A percentile compares a stretch with the other conserved stretches of the same genome.
Evolutionary conservation across 495 filamentous ascomycete species (phyloP).

Genomic region (Bombardia bombarda): DNA sequence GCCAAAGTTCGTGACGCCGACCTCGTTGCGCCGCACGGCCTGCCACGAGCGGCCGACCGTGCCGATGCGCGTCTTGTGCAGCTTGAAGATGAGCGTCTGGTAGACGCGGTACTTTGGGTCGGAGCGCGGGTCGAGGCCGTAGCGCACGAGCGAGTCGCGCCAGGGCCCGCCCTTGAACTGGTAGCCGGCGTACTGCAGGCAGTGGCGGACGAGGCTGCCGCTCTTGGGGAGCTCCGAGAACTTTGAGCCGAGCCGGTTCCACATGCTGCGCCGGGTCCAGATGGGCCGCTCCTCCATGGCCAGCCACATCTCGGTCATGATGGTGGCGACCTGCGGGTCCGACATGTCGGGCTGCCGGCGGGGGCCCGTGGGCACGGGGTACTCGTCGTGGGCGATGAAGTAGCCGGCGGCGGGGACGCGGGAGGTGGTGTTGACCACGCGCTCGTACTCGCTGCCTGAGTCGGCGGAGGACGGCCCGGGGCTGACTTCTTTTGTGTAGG

Average conservation of each 20-base stretch:
- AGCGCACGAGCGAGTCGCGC: slow-evolving; percentile 75
- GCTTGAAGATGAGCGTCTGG: slow-evolving; percentile 78
- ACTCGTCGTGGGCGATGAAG: slow-evolving; percentile 51
- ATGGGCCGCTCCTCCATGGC: slow-evolving; percentile 69
- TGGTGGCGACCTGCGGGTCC: slow-evolving; percentile 43
- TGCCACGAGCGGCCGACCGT: slow-evolving; percentile 39
- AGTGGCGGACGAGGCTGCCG: slow-evolving; percentile 49
- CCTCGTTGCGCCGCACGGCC: slow-evolving; percentile 22
- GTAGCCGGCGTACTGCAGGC: slow-evolving; percentile 74
- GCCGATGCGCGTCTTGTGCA: slow-evolving; percentile 37
- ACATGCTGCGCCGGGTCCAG: slow-evolving; percentile 74
- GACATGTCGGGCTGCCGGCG: slow-evolving; percentile 32
- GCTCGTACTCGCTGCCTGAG: slow-evolving; percentile 19
- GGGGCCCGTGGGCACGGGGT: slow-evolving; percentile 30
- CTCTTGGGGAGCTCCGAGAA: slow-evolving; percentile 28
- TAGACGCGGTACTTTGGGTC: slow-evolving; percentile 69
- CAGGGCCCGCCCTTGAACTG: slow-evolving; percentile 85
- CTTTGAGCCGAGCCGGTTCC: slow-evolving; percentile 53
- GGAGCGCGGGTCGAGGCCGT: slow-evolving; percentile 76
- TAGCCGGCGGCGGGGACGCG: slow-evolving; percentile 48
- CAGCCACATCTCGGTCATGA: slow-evolving; percentile 49
- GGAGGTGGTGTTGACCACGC: slow-evolving; percentile 32
- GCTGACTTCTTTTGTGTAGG: slow-evolving; percentile 35
- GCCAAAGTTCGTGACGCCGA: slow-evolving; percentile 24
- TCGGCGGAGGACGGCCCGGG: slow-evolving; percentile 22